These are phyloP conservation scores for Cudoniella acicularis DNA, from an alignment of 495 filamentous ascomycete species.

Conservation along the genomic window DNA sequence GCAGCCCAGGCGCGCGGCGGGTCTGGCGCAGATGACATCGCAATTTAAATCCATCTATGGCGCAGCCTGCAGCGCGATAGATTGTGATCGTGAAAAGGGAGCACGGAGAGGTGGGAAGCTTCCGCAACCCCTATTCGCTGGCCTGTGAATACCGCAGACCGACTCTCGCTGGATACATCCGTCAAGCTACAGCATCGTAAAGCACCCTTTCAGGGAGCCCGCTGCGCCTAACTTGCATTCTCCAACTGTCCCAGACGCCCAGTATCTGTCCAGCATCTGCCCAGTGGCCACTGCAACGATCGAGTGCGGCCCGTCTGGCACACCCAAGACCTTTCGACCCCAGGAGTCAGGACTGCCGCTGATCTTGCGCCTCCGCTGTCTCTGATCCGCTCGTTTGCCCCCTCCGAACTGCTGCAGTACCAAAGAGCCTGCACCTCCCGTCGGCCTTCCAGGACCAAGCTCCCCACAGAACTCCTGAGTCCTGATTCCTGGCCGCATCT, in stretches of 20 bases:
- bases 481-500: neutral
- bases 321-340: neutral
- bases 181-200: neutral
- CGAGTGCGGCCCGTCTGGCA: neutral
- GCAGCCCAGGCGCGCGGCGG: neutral
- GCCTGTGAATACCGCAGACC: neutral
- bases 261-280: no score
- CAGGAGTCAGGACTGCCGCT: neutral
- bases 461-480: neutral
- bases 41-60: neutral
- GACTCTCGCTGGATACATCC: no score
- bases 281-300: neutral
- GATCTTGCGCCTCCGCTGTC: neutral
- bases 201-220: neutral
- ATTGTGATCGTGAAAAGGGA: neutral
- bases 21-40: neutral
- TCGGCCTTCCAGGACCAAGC: no score
- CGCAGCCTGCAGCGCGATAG: neutral
- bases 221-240: neutral
- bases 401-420: neutral
- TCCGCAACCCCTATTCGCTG: neutral
- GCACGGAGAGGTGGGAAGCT: neutral
- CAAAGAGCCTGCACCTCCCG: no score
- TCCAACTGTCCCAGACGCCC: no score
- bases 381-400: neutral